phyloP scores from a whole-genome alignment of 116 monocot genomes.

The Cymodocea nodosa region DNA sequence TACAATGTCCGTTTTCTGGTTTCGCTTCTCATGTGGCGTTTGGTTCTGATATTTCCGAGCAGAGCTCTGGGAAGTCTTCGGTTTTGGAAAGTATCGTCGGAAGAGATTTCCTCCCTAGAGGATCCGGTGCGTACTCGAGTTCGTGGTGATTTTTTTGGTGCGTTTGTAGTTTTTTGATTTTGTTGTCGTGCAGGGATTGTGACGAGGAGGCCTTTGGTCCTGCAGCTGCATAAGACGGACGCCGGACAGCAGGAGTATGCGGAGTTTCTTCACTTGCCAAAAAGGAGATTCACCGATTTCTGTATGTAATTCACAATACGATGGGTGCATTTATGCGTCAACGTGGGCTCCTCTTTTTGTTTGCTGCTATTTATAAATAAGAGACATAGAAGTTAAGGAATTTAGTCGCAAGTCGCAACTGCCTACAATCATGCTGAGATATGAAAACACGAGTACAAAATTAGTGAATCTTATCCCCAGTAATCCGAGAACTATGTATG shows the following conservation, averaged over 20 bases:
- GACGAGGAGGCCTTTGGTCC: conserved; percentile 82
- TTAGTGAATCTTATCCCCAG: no score
- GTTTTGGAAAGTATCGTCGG: conserved; percentile 95
- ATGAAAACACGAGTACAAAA: no score
- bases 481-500: no score
- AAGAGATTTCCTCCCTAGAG: conserved; percentile 88
- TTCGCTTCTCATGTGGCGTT: conserved; percentile 2
- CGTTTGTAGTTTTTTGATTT: neutral
- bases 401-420: no score
- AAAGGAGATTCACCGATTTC: conserved; percentile 71
- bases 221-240: conserved; percentile 76
- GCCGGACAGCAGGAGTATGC: conserved; percentile 55
- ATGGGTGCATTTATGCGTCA: no score
- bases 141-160: neutral
- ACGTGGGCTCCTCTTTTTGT: no score
- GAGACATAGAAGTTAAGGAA: no score
- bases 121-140: conserved; percentile 45
- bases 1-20: neutral
- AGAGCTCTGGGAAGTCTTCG: conserved; percentile 92
- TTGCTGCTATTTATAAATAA: no score
- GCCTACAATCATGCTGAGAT: no score
- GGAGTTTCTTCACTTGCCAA: conserved; percentile 77
- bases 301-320: conserved; percentile 18
- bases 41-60: neutral
- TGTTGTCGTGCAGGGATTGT: conserved; percentile 49